Evolutionary conservation across 768 basidiomycete species (phyloP), one percentile per base, ranked within the genome.

Genomic region (Xerocomellus intermedius): DNA sequence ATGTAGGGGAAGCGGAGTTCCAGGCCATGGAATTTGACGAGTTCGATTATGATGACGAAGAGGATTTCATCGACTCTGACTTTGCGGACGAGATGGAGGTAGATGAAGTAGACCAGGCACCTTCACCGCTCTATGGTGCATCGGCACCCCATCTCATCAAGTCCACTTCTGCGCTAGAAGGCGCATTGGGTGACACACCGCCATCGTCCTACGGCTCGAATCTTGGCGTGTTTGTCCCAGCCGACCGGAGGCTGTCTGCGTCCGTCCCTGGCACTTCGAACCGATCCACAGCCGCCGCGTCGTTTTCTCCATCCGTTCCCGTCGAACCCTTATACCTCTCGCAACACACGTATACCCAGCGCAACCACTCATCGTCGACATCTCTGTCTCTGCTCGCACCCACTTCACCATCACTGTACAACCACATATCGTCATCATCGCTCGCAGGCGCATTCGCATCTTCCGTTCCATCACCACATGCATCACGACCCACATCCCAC

Each of bases 81-180:
- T 72, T 62, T 54, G 58, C 59, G 35, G 69, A 73, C 53, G 71
- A 69, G 26, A 69, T 72, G 68, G 70, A 73, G 44, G 50, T 61
- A 36, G 70, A 64, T 8, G 71, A 64, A 35, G 35, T 22, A 14
- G 28, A 50, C 26, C 53, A 42, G 24, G 47, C 37, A 4, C 52
- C 44, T 41, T 60, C 62, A 22, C 56, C 56, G n/a, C 47, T 64
- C 48, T 68, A 71, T 17, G 53, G 59, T 26, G 59, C 57, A 42
- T 58, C 61, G 1, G 58, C 52, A 17, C 64, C 64, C 4, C 65
- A 71, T 5, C 49, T 56, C 51, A 59, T 62, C 58, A 67, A 73
- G 32, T 64, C 69, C n/a, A 72, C 69, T 14, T 70, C 69, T 21
- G 62, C 71, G 14, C 60, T 71, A 2, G 65, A 66, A 55, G 69